These are phyloP conservation scores for Pinus tabuliformis DNA, from an alignment of 75 land plant genomes.

Conservation along the genomic window DNA sequence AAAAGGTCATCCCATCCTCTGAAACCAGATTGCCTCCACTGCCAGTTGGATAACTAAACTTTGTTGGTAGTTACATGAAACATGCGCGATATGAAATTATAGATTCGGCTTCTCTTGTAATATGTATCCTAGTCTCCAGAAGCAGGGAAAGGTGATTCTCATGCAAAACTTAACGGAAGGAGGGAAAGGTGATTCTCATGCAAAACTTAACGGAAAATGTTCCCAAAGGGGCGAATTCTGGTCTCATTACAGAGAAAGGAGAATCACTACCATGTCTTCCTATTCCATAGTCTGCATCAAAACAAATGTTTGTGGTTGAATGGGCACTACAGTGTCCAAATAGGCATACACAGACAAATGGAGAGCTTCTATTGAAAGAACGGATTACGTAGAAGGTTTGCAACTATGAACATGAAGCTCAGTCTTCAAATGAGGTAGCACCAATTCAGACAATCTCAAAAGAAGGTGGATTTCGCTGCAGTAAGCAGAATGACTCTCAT, in stretches of 20 bases:
- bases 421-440: background rate
- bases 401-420: background rate
- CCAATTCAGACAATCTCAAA: background rate
- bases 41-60: background rate
- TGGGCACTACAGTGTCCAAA: slow-evolving; percentile 75
- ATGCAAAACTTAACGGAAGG: no score
- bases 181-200: no score
- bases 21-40: background rate
- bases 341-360: no score
- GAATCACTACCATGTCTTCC: slow-evolving; percentile 16
- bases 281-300: slow-evolving; percentile 14
- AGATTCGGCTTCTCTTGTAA: slow-evolving; percentile 1
- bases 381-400: slow-evolving; percentile 2
- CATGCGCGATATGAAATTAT: background rate
- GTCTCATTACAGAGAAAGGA: background rate
- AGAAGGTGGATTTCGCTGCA: background rate
- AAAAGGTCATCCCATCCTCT: background rate
- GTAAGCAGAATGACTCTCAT: background rate
- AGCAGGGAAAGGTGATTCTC: background rate
- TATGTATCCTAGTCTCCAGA: background rate
- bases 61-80: background rate
- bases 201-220: background rate
- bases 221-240: background rate
- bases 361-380: background rate
- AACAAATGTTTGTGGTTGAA: slow-evolving; percentile 57